Base-by-base conservation (phyloP, 1,139 yeast species). In the Groenewaldozyma sp. region DNA sequence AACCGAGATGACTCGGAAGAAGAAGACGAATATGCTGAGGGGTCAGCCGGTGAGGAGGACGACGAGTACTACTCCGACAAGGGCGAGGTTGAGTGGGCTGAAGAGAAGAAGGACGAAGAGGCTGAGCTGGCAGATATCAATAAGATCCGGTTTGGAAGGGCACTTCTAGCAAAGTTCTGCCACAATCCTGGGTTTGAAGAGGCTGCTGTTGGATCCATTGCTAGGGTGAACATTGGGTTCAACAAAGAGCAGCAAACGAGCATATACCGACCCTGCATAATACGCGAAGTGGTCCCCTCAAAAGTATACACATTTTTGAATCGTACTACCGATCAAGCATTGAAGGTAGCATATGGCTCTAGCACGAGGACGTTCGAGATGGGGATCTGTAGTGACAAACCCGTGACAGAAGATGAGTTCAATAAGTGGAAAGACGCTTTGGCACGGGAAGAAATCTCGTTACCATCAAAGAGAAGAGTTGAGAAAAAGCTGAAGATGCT, bases 261-360 rank as follows among this genome's bases (percentile, higher is more conserved):
- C n/a, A 73, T 76, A 45, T 91, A 91, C 61, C 71, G 96, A 51
- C 73, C 88, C 74, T 94, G 91, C 35, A 81, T 77, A 55, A 76
- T 93, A 39, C 79, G 77, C 48, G 81, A 76, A 41, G 70, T 80
- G 24, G 74, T 51, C 68, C 70, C 55, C 71, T 78, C 49, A 77
- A 78, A 58, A 68, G 77, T 48, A 76, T 87, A 62, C 65, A 65
- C 57, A 55, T 70, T 48, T 58, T 65, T 42, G 67, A 70, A 53
- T 42, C 57, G 66, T 24, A 56, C 60, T 3, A 68, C 64, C 10
- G 66, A 66, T 46, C 54, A 58, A 39, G 49, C 50, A 31, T 46
- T 68, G 17, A 58, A 68, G 28, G 84, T 80, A 7, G 68, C 82
- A 32, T 82, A 79, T 53, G 87, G 83, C 45, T 71, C 74, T 18